phyloP scores from a whole-genome alignment of 495 filamentous ascomycete species.

The Recurvomyces mirabilis region DNA sequence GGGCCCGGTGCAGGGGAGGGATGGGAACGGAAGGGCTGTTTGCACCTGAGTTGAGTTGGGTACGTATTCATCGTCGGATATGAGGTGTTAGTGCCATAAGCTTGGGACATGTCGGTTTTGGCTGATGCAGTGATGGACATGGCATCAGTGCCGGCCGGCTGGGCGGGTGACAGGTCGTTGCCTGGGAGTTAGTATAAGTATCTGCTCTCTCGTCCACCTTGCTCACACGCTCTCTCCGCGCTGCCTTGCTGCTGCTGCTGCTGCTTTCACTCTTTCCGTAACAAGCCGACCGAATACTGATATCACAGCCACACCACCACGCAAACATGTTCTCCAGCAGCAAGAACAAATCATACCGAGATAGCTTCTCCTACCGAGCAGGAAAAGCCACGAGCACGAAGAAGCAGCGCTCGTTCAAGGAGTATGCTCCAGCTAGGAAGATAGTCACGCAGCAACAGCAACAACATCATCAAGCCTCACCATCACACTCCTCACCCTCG shows the following conservation, averaged over 20 bases:
- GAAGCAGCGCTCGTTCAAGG: conserved; percentile 31
- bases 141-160: neutral
- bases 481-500: conserved; percentile 9
- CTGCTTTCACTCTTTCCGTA: neutral
- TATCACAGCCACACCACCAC: neutral
- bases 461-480: conserved; percentile 10
- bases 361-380: conserved; percentile 32
- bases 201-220: neutral
- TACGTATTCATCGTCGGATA: no score
- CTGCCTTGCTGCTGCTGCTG: no score
- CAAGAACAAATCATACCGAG: conserved; percentile 25
- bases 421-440: conserved; percentile 18
- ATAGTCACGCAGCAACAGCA: conserved; percentile 12
- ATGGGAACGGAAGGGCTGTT: no score
- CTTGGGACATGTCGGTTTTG: neutral
- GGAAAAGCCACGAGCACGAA: conserved; percentile 29
- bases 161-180: neutral
- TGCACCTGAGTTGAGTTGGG: no score
- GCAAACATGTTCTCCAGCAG: conserved; percentile 28
- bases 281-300: neutral
- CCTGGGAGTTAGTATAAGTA: conserved; percentile 2
- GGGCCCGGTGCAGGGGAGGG: neutral
- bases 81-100: neutral
- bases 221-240: neutral
- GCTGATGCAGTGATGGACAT: neutral